Evolutionary conservation across 2,329 filamentous ascomycete genomes (phyloP), one percentile per base, ranked within the genome.

Genomic region (Exophiala viscosa): DNA sequence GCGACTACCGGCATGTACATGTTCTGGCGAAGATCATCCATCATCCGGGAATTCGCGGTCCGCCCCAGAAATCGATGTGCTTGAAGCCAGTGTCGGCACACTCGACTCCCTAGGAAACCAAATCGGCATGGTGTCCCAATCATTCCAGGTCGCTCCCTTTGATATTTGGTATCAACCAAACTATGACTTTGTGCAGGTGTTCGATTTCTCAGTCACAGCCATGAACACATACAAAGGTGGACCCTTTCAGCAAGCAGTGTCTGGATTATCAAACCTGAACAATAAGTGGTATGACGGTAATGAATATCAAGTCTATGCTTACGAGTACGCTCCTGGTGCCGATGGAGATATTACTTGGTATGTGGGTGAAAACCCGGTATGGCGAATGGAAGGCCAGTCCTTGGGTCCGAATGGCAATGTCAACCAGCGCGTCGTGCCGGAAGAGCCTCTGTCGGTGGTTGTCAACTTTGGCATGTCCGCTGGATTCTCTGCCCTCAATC

Each of bases 381-480:
- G 82, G 81, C 84, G 81, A 34, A 67, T 87, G 49, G 76, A 82
- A 55, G 78, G 70, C 31, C 71, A 78, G 35, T 74, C 85, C 1
- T 70, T 86, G 13, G 80, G 84, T 4, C 81, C 84, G 1, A 88
- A 87, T 57, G 86, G 85, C 52, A 88, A 88, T 63, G 70, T 88
- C 51, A 85, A 83, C 5, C 80, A 85, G 60, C 74, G 85, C 59
- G 69, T 79, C 15, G 80, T 88, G 46, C 83, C 85, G 0, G 71
- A 82, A 59, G 85, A 88, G 64, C 86, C 86, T 1, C 77, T 88
- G 81, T 66, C 82, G 1, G 69, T 88, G 14, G 74, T 88, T 60
- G 76, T 83, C 70, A 88, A 88, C 64, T 80, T 87, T 62, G 86
- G 85, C 62, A 86, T 88, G 80, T 84, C 81, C 3, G 76, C 76